Conservation (phyloP, 148 eudicot genomes). For the Chenopodium berlandieri region DNA sequence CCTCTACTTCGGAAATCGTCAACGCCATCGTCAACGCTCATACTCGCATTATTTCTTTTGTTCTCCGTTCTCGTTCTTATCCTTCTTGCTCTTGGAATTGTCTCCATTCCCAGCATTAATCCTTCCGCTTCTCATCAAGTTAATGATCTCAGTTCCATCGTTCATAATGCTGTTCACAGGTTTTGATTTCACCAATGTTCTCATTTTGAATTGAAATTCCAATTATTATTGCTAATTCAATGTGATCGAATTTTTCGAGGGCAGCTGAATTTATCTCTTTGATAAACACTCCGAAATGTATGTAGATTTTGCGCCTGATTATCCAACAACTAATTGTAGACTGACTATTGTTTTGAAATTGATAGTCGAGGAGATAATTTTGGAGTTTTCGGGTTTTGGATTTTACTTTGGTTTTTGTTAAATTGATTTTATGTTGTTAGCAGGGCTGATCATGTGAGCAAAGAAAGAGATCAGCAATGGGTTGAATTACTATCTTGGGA, state of each 20-base stretch:
- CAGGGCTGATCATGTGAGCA: conserved; percentile 37
- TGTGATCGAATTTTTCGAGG: background rate
- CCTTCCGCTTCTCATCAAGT: conserved; percentile 34
- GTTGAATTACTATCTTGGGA: conserved; percentile 91
- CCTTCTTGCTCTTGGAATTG: conserved; percentile 59
- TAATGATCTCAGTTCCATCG: conserved; percentile 63
- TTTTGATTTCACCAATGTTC: conserved; percentile 4
- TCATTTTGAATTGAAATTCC: background rate
- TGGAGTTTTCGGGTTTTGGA: background rate
- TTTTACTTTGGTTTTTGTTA: background rate
- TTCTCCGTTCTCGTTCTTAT: conserved; percentile 52
- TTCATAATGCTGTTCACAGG: conserved; percentile 49
- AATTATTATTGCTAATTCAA: background rate
- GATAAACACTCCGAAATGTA: too few species aligned
- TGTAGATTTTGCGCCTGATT: too few species aligned
- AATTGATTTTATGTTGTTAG: conserved; percentile 4
- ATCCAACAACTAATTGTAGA: too few species aligned
- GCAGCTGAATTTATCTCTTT: too few species aligned
- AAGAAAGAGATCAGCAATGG: conserved; percentile 66
- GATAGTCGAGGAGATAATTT: too few species aligned
- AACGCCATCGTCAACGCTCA: conserved; percentile 45
- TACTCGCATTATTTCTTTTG: conserved; percentile 42
- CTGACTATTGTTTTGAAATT: too few species aligned
- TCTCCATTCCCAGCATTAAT: conserved; percentile 45
- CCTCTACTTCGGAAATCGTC: conserved; percentile 41